These are phyloP conservation scores for Dendrobium nobile DNA, from an alignment of 106 monocot genomes.

Conservation along the genomic window DNA sequence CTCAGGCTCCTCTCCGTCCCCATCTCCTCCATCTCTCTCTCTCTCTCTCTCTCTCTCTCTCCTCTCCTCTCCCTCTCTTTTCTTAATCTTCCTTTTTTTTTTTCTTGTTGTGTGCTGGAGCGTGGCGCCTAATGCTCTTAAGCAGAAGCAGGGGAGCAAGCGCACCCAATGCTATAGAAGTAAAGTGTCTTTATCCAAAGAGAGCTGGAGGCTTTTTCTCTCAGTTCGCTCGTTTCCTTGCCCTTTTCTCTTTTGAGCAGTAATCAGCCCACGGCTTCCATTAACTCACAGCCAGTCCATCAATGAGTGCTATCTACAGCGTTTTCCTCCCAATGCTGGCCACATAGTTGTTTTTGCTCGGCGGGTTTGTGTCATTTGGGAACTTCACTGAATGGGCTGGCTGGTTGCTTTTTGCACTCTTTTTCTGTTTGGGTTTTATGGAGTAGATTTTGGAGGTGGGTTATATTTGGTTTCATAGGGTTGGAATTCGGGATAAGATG, in stretches of 20 bases:
- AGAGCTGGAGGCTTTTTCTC: too few species aligned
- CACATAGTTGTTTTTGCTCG: neutral
- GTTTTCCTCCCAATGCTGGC: neutral
- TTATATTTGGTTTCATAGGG: neutral
- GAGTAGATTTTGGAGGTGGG: neutral
- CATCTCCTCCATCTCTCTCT: constrained; percentile 13
- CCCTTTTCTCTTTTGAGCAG: neutral
- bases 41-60: neutral
- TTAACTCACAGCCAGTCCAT: neutral
- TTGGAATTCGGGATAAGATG: constrained; percentile 23
- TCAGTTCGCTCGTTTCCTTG: too few species aligned
- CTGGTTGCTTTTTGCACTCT: neutral
- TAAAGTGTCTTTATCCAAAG: neutral
- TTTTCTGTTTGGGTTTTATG: neutral
- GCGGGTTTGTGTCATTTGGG: neutral
- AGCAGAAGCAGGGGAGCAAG: neutral
- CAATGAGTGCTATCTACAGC: neutral
- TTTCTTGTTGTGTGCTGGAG: neutral
- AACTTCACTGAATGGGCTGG: neutral
- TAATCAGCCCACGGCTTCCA: neutral
- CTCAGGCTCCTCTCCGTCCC: neutral
- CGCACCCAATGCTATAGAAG: neutral
- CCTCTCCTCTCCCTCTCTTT: neutral
- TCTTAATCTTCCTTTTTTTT: neutral
- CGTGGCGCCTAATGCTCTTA: neutral